Conservation (phyloP, 306 rosid genomes). For the Abrus precatorius region DNA sequence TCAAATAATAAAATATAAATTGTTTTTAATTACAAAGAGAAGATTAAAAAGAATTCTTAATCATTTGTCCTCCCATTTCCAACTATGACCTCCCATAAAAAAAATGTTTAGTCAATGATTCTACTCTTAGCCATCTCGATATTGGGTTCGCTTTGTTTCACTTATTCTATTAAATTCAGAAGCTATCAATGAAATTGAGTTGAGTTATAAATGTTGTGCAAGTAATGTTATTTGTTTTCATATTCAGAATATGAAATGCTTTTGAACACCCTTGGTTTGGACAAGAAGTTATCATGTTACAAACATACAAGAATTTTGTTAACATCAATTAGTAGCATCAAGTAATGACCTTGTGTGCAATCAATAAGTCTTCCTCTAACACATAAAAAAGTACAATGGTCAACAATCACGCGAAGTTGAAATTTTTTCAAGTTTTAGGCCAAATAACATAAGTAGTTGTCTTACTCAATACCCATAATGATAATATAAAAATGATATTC, state of each 20-base stretch:
- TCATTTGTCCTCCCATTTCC: too few relatives aligned
- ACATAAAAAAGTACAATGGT: not conserved
- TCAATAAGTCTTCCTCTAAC: not conserved
- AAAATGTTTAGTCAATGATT: too few relatives aligned
- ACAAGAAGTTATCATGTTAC: not conserved
- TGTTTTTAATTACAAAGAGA: too few relatives aligned
- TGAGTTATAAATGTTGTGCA: not conserved
- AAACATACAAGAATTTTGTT: not conserved
- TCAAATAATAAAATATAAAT: too few relatives aligned
- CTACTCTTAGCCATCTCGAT: not conserved
- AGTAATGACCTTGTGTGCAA: not conserved
- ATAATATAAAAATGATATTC: not conserved
- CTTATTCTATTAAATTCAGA: not conserved
- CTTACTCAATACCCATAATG: not conserved
- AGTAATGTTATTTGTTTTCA: not conserved
- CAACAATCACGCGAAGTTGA: not conserved
- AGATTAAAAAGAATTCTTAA: too few relatives aligned
- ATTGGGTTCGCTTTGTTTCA: not conserved
- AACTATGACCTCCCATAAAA: too few relatives aligned
- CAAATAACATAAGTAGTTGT: not conserved
- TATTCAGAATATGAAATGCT: not conserved
- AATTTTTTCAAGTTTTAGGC: not conserved
- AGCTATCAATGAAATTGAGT: not conserved
- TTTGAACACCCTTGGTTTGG: not conserved
- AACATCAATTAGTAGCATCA: not conserved